A percentile compares a stretch with the other conserved stretches of the same genome.
Evolutionary conservation across 2,329 filamentous ascomycete genomes (phyloP).

Genomic region (Falciphora oryzae): DNA sequence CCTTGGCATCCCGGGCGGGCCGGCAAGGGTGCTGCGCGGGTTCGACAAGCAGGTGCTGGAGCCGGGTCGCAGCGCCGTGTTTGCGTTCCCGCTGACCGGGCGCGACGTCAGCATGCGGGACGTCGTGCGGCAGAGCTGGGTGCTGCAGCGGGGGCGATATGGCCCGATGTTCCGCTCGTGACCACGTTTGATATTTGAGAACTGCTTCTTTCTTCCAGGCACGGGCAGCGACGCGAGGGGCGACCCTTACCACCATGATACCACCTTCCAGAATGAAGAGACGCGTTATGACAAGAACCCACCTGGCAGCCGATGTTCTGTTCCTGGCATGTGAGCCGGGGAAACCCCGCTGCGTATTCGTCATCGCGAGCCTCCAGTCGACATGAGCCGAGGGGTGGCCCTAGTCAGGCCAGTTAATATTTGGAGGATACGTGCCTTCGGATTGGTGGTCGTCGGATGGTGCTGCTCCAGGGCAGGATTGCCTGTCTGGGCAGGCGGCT

Average conservation of each 20-base stretch:
- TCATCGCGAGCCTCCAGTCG: neutral
- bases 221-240: no score
- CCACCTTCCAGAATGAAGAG: neutral
- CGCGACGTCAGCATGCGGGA: constrained; percentile 60
- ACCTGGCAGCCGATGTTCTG: neutral
- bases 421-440: neutral
- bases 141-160: constrained; percentile 11
- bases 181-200: constrained; percentile 17
- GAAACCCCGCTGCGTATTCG: neutral
- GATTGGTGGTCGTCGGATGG: neutral
- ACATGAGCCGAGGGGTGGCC: neutral
- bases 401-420: neutral
- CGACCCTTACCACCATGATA: neutral
- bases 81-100: constrained; percentile 37
- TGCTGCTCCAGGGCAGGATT: neutral
- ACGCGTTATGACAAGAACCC: neutral
- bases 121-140: constrained; percentile 48
- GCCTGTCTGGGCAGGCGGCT: neutral
- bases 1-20: constrained; percentile 52
- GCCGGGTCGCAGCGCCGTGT: neutral
- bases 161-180: neutral
- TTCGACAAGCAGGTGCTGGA: constrained; percentile 44
- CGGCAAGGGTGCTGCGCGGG: constrained; percentile 54
- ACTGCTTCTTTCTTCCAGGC: no score
- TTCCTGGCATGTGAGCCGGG: neutral